phyloP scores from a whole-genome alignment of 2,329 filamentous ascomycete genomes.

The Calonectria leucothoes region DNA sequence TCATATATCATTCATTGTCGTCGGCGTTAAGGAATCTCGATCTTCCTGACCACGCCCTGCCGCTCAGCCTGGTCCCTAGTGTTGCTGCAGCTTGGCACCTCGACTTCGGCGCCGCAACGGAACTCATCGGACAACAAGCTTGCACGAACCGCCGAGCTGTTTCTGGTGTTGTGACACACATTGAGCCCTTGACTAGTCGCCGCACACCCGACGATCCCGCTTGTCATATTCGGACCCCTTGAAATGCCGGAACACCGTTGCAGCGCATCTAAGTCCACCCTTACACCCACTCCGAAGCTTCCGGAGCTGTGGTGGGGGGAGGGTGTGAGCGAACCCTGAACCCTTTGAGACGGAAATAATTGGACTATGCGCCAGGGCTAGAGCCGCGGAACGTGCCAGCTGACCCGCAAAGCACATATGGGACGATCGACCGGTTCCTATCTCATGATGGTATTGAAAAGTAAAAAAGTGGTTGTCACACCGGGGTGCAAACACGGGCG shows the following conservation, averaged over 20 bases:
- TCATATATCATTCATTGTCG: not conserved
- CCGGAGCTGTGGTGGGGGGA: slow-evolving; percentile 6
- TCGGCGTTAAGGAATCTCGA: not conserved
- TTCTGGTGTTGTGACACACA: not conserved
- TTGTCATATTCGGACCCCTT: not conserved
- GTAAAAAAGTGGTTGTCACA: not conserved
- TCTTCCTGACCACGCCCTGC: not conserved
- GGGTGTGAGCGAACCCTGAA: slow-evolving; percentile 13
- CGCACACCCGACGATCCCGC: slow-evolving; percentile 10
- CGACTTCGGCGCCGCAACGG: not conserved
- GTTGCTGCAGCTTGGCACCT: not conserved
- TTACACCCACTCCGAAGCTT: slow-evolving; percentile 18
- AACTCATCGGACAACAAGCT: not conserved
- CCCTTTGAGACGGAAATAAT: slow-evolving; percentile 4
- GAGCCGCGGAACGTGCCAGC: not conserved
- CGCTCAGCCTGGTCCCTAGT: not conserved
- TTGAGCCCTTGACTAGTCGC: not conserved
- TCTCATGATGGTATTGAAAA: slow-evolving; percentile 10
- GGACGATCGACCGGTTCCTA: not conserved
- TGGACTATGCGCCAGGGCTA: not conserved
- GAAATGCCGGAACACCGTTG: slow-evolving; percentile 10
- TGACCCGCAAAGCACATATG: not conserved
- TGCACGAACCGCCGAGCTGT: not conserved
- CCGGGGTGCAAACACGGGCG: slow-evolving; percentile 1
- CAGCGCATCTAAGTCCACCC: not conserved